Evolutionary conservation across 306 rosid species (phyloP).

Genomic region (Cotoneaster glaucophyllus): DNA sequence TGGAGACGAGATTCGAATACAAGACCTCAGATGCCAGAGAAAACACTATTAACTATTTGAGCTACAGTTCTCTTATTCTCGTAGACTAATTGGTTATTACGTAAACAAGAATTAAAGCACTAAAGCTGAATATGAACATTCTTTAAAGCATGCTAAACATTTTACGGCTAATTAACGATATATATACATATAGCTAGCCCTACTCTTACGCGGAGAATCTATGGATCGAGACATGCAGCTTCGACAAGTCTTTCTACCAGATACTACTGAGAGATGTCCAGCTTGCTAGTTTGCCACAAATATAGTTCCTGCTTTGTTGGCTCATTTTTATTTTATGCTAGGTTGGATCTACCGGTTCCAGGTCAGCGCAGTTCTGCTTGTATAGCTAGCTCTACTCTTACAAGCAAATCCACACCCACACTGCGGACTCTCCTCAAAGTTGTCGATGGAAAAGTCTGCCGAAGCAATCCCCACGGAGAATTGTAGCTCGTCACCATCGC

Average conservation of each 20-base stretch:
- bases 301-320: no score
- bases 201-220: not conserved
- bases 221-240: no score
- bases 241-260: no score
- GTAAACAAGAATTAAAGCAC: not conserved
- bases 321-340: no score
- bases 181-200: not conserved
- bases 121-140: not conserved
- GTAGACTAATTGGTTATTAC: not conserved
- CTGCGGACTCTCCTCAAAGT: slow-evolving; percentile 44
- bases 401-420: slow-evolving; percentile 57
- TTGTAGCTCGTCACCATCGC: slow-evolving; percentile 17
- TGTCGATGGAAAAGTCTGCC: slow-evolving; percentile 28
- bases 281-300: no score
- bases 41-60: no score
- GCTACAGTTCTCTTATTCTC: not conserved
- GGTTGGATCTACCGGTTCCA: no score
- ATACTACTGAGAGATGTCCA: no score
- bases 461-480: slow-evolving; percentile 52
- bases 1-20: not conserved
- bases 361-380: not conserved
- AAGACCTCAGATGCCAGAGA: fast-evolving
- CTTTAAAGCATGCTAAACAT: not conserved
- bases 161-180: not conserved
- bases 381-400: not conserved